phyloP scores from a whole-genome alignment of 2,329 filamentous ascomycete genomes.

The Laburnicola sp. region DNA sequence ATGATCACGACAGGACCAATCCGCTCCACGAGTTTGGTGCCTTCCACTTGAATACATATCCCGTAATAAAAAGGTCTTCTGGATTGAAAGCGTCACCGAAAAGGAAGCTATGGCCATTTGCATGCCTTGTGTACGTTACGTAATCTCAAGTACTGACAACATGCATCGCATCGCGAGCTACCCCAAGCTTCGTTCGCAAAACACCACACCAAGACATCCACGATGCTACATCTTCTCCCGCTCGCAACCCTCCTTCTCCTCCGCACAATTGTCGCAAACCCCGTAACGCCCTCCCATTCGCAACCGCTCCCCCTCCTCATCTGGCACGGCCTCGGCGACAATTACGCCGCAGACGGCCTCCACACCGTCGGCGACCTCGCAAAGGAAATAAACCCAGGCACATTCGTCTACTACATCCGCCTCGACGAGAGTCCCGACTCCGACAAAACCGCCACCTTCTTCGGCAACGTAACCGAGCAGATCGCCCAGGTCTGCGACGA shows the following conservation, averaged over 20 bases:
- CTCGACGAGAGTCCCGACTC: slow-evolving; percentile 65
- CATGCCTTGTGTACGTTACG: slow-evolving; percentile 5
- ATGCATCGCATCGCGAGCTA: slow-evolving; percentile 16
- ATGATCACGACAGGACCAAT: background rate
- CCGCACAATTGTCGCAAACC: slow-evolving; percentile 19
- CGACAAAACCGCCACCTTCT: slow-evolving; percentile 84
- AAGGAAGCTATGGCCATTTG: slow-evolving; percentile 5
- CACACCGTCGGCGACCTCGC: slow-evolving; percentile 71
- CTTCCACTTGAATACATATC: no score
- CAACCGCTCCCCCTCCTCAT: slow-evolving; percentile 77
- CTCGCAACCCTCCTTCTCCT: slow-evolving; percentile 28
- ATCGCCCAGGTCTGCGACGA: slow-evolving; percentile 75
- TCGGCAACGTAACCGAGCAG: slow-evolving; percentile 85
- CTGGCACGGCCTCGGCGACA: slow-evolving; percentile 87
- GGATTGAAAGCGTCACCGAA: no score
- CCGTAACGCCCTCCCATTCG: slow-evolving; percentile 11
- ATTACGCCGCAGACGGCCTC: slow-evolving; percentile 76
- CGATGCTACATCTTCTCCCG: slow-evolving; percentile 27
- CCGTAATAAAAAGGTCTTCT: no score
- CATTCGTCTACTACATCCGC: slow-evolving; percentile 78
- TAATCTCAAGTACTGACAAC: slow-evolving; percentile 27
- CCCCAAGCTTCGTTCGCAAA: slow-evolving; percentile 8
- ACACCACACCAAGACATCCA: slow-evolving; percentile 11
- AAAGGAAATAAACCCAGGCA: slow-evolving; percentile 74
- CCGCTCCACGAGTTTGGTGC: background rate